phyloP scores from a whole-genome alignment of 2,329 filamentous ascomycete species.

The Cadophora luteo-olivacea region DNA sequence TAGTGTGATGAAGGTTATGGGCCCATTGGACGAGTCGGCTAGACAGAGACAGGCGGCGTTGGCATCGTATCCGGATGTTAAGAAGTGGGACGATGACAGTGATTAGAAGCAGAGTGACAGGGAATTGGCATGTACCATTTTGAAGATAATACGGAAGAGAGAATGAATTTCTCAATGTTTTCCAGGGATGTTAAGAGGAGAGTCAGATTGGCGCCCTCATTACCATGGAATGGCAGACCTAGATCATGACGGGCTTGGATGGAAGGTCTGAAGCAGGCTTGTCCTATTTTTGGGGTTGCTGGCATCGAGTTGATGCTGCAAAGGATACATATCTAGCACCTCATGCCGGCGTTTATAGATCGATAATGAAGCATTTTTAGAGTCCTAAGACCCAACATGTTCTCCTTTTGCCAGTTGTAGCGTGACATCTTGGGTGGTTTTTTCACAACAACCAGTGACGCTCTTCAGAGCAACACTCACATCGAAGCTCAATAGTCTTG shows the following conservation, averaged over 20 bases:
- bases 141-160: background rate
- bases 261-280: background rate
- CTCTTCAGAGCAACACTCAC: background rate
- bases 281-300: background rate
- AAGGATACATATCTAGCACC: background rate
- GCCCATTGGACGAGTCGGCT: slow-evolving; percentile 14
- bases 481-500: background rate
- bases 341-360: slow-evolving; percentile 4
- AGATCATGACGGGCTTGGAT: background rate
- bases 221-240: background rate
- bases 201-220: background rate
- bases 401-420: too few relatives aligned
- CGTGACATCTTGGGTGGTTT: background rate
- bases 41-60: slow-evolving; percentile 11
- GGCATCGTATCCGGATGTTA: slow-evolving; percentile 2
- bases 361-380: background rate
- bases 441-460: background rate
- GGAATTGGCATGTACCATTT: background rate
- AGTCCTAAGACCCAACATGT: too few relatives aligned
- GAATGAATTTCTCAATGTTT: background rate
- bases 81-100: slow-evolving; percentile 8
- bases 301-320: background rate
- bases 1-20: slow-evolving; percentile 32
- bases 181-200: background rate
- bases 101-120: background rate